These are phyloP conservation scores for Aspergillus puulaauensis DNA, from an alignment of 2,329 filamentous ascomycete genomes.

Conservation along the genomic window DNA sequence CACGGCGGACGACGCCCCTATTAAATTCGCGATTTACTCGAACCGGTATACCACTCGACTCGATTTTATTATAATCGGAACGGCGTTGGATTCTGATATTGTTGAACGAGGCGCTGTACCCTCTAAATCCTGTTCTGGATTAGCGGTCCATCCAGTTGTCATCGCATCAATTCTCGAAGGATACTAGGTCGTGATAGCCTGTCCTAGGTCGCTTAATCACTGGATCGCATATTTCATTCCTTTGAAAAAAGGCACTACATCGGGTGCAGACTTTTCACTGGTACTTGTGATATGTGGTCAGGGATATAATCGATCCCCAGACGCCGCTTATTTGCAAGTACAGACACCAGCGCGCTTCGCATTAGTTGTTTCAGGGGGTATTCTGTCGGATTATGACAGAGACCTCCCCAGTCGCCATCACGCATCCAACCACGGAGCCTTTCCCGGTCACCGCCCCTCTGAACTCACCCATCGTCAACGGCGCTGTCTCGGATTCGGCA, in stretches of 20 bases:
- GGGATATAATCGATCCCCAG: constrained; percentile 17
- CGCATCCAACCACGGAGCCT: constrained; percentile 48
- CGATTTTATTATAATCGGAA: neutral
- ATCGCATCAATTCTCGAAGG: neutral
- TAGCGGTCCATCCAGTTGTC: neutral
- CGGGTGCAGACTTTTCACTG: neutral
- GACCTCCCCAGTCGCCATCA: constrained; percentile 51
- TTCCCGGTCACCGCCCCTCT: constrained; percentile 47
- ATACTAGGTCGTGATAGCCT: neutral
- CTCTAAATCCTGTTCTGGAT: neutral
- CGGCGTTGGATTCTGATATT: neutral
- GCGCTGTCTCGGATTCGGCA: constrained; percentile 42
- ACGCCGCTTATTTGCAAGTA: constrained; percentile 17
- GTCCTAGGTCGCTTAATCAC: neutral
- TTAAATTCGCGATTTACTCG: constrained; percentile 5
- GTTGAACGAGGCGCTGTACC: neutral
- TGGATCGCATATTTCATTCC: neutral
- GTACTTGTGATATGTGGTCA: constrained; percentile 24
- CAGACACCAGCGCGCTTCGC: constrained; percentile 25
- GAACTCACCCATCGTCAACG: constrained; percentile 44
- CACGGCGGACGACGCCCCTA: constrained; percentile 17
- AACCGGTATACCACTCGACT: neutral
- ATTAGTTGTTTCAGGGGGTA: constrained; percentile 42
- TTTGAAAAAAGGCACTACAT: neutral
- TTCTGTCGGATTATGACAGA: constrained; percentile 57